Percentiles rank a stretch among this genome's conserved stretches.
phyloP scores from a whole-genome alignment of 352 stramenopile genomes.

The Thalassiosira oceanica region DNA sequence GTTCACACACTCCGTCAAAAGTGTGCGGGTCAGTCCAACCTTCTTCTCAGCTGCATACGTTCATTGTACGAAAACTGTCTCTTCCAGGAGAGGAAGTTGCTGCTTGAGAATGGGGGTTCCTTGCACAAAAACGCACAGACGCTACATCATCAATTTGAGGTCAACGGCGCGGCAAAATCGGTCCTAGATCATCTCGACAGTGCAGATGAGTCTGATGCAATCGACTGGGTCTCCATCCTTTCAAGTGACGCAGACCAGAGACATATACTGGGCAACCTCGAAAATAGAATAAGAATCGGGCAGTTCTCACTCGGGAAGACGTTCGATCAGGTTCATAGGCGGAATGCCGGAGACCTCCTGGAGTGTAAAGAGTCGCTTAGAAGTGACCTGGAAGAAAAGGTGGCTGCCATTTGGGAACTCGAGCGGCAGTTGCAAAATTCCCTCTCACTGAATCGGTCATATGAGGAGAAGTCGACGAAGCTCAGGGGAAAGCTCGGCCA shows the following conservation, averaged over 20 bases:
- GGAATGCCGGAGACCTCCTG: slow-evolving; percentile 11
- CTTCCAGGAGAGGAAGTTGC: slow-evolving; percentile 35
- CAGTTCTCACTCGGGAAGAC: slow-evolving; percentile 39
- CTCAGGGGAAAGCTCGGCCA: slow-evolving; percentile 21
- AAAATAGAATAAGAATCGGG: slow-evolving; percentile 43
- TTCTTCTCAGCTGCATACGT: slow-evolving; percentile 37
- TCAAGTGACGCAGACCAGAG: slow-evolving; percentile 32
- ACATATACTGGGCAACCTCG: slow-evolving; percentile 37
- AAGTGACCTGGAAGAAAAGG: slow-evolving; percentile 19
- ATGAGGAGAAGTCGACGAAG: slow-evolving; percentile 35
- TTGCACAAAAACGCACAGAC: slow-evolving; percentile 27
- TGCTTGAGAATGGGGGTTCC: slow-evolving; percentile 22
- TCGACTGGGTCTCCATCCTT: slow-evolving; percentile 40
- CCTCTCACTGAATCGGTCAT: slow-evolving; percentile 21
- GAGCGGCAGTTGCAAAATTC: slow-evolving; percentile 19
- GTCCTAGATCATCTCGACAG: slow-evolving; percentile 26
- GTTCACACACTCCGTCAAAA: slow-evolving; percentile 22
- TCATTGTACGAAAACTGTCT: slow-evolving; percentile 41
- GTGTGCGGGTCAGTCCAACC: slow-evolving; percentile 9
- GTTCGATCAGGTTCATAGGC: slow-evolving; percentile 32
- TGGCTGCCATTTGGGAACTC: slow-evolving; percentile 24
- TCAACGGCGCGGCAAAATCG: slow-evolving; percentile 25
- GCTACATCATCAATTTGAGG: slow-evolving; percentile 13
- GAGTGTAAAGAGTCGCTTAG: slow-evolving; percentile 22
- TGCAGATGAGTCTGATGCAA: slow-evolving; percentile 31